Evolutionary conservation across 2,329 filamentous ascomycete species (phyloP), one percentile per base, ranked within the genome.

Genomic region (Nigrospora oryzae): DNA sequence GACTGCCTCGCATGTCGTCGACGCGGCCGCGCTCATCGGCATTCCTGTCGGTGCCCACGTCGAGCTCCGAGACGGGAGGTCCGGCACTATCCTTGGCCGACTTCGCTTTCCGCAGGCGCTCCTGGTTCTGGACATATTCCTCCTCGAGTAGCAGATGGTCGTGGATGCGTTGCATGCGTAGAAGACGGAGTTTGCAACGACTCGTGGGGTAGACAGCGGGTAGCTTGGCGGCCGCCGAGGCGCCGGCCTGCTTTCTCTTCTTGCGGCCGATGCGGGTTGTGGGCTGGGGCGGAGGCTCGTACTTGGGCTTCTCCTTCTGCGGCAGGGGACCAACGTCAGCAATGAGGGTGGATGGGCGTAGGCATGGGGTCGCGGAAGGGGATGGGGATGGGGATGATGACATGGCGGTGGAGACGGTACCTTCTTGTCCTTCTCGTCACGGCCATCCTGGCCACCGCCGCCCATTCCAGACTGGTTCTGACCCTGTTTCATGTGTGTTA

Each of bases 251-350:
- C 83, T 88, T 96, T 79, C 90, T 91, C 86, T 98, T 98, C 85
- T 94, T 96, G 62, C 91, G 88, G 49, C 93, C 93, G 64, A 98
- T 85, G 65, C 93, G 88, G 54, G 93, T 97, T 51, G 93, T 98
- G 51, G 93, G 93, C 61, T 91, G 85, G 67, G 93, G 93, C 56
- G 93, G 93, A 53, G 93, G 93, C 70, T 98, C 93, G 76, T 98
- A 98, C 86, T 95, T 97, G 64, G 93, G 93, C 84, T 98, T 98
- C 52, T 98, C 91, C 79, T 98, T 97, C 91, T 95, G 60, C 56
- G 49, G 34, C 23, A 28, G 23, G 5, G 23, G 5, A 33, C 8
- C 11, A n/a, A 34, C 5, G 39, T 34, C 16, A 41, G 31, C 8
- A 28, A 13, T 17, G n/a, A 28, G 23, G 23, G 7, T 10, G 23